Evolutionary conservation across 768 basidiomycete species (phyloP).

Genomic region (Suillus bovinus): DNA sequence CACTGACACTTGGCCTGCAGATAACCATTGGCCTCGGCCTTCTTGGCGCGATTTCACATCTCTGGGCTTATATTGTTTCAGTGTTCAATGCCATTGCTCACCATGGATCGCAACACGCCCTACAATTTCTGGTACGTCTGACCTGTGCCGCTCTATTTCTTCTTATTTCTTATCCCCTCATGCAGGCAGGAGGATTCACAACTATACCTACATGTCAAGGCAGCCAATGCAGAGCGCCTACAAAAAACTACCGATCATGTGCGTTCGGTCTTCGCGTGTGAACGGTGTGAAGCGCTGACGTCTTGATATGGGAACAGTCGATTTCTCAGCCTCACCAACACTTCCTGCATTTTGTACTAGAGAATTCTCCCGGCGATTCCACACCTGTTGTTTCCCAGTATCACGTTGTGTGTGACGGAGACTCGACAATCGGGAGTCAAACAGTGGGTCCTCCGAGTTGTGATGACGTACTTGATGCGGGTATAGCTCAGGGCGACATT

Average conservation of each 20-base stretch:
- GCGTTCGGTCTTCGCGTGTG: background rate
- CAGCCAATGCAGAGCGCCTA: background rate
- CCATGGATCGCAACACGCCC: background rate
- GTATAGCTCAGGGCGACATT: background rate
- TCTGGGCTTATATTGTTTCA: background rate
- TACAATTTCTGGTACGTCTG: background rate
- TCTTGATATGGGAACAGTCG: background rate
- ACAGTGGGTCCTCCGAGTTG: background rate
- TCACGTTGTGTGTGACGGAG: background rate
- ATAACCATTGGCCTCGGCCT: background rate
- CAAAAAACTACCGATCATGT: background rate
- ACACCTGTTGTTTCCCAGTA: background rate
- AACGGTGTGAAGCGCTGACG: background rate
- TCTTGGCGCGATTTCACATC: background rate
- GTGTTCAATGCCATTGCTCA: background rate
- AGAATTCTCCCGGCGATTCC: background rate
- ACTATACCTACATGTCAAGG: background rate
- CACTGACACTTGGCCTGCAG: background rate
- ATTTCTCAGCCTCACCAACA: background rate
- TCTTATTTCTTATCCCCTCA: background rate
- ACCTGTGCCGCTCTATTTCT: background rate
- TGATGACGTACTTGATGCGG: background rate
- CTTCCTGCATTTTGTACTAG: background rate
- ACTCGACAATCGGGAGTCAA: background rate
- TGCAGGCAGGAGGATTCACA: background rate